Base-by-base conservation (phyloP, 2,329 filamentous ascomycete genomes). In the Diaporthe amygdali region DNA sequence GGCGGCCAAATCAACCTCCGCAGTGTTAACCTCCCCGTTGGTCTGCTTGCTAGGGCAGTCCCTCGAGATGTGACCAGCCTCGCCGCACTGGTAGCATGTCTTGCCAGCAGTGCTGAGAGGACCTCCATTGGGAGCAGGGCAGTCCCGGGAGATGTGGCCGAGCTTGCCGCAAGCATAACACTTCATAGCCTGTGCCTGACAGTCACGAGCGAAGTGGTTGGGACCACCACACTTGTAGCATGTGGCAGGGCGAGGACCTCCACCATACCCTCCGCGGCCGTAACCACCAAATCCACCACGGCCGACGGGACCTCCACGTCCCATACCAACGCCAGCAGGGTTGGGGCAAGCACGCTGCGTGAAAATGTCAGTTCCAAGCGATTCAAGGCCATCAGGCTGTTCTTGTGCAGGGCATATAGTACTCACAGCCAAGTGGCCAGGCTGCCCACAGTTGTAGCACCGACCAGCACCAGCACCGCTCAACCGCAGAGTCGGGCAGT, bases 111-210 rank as follows among this genome's bases (percentile, higher is more conserved):
- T 97, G 89, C 96, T 98, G 76, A 98, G 88, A 56, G 96, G 95
- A 30, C 96, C 96, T 70, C 96, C 96, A 82, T 98, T 98, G 75
- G 96, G 96, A 73, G 96, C 94, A 56, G 95, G 97, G 88, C 96
- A 99, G 84, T 99, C 96, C 78, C 88, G 87, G 14, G 94, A 97
- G 83, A 97, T 97, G 85, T 97, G 95, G 66, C 94, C 94, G 76
- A 97, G 91, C 87, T 97, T 97, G 81, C 95, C 95, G 81, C 95
- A 98, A 76, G 95, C 95, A 80, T 97, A 98, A 89, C 95, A 98
- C 87, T 98, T 98, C 94, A 97, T 97, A 74, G 95, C 94, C 84
- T 97, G 95, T 76, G 96, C 95, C 87, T 98, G 96, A 88, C 96
- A 99, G 80, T 99, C 96, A 75, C 96, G 93, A 75, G 96, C 96